These are phyloP conservation scores for Globisporangium megalacanthum DNA, from an alignment of 352 stramenopile species.

Conservation along the genomic window DNA sequence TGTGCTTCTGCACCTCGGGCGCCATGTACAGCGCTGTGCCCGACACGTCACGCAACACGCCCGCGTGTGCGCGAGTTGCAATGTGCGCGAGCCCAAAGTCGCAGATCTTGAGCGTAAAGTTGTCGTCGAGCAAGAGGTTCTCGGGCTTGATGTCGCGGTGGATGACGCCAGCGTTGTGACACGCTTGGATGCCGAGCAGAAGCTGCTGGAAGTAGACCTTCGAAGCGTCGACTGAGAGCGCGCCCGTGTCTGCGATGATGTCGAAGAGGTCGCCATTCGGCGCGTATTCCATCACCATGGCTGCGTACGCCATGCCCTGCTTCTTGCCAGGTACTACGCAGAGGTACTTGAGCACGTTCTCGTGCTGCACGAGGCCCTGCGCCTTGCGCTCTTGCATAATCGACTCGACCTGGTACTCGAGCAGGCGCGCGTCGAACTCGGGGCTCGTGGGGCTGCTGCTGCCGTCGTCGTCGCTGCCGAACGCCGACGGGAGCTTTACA, in stretches of 20 bases:
- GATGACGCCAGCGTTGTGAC: conserved; percentile 80
- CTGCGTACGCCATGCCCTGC: conserved; percentile 60
- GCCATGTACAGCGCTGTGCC: conserved; percentile 87
- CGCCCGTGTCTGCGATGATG: conserved; percentile 93
- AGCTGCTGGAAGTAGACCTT: conserved; percentile 89
- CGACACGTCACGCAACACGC: conserved; percentile 46
- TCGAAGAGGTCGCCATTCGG: conserved; percentile 87
- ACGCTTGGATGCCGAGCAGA: conserved; percentile 69
- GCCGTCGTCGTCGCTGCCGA: conserved; percentile 17
- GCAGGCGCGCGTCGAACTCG: conserved; percentile 22
- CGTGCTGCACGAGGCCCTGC: conserved; percentile 55
- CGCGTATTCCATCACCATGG: conserved; percentile 87
- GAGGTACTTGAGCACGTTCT: conserved; percentile 80
- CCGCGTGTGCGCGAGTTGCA: conserved; percentile 15
- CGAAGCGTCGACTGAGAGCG: conserved; percentile 82
- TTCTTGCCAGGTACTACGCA: conserved; percentile 78
- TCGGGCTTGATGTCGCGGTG: conserved; percentile 94
- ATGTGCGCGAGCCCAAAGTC: conserved; percentile 88
- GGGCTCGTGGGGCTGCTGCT: not conserved
- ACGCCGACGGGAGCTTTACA: conserved; percentile 64
- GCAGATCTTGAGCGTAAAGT: conserved; percentile 88
- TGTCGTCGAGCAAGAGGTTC: conserved; percentile 87
- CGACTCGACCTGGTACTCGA: conserved; percentile 61
- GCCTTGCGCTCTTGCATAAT: conserved; percentile 61
- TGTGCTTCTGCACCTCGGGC: conserved; percentile 61